phyloP scores from a whole-genome alignment of 768 basidiomycete genomes.

The Peribolospora baueri region DNA sequence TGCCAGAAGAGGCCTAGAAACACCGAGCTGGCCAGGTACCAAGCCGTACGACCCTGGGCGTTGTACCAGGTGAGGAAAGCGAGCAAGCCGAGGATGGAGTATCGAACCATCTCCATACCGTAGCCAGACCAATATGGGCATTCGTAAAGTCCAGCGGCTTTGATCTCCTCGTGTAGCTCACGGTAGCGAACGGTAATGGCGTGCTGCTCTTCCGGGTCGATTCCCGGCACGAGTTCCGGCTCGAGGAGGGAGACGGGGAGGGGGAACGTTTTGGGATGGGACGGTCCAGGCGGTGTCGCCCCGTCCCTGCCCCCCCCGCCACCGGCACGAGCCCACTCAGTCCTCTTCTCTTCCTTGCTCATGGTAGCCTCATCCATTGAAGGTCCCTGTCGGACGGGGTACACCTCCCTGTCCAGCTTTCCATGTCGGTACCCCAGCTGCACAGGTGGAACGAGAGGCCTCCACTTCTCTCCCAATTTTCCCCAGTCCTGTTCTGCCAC shows the following conservation, averaged over 20 bases:
- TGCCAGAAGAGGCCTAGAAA: slow-evolving; percentile 82
- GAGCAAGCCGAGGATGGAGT: slow-evolving; percentile 34
- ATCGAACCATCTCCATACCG: slow-evolving; percentile 66
- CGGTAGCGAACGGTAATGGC: slow-evolving; percentile 37
- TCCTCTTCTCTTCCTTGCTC: slow-evolving; percentile 19
- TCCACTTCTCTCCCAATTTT: slow-evolving; percentile 32
- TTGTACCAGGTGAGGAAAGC: slow-evolving; percentile 36
- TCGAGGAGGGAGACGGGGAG: slow-evolving; percentile 6
- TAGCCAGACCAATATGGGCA: slow-evolving; percentile 57
- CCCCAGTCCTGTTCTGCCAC: slow-evolving; percentile 21
- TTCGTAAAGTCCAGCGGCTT: slow-evolving; percentile 57
- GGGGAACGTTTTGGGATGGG: slow-evolving; percentile 15
- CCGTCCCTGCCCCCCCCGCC: not conserved
- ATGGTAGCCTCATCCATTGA: slow-evolving; percentile 32
- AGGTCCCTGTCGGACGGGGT: slow-evolving; percentile 18
- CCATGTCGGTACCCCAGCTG: slow-evolving; percentile 46
- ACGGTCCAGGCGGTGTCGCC: not conserved
- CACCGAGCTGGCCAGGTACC: slow-evolving; percentile 50
- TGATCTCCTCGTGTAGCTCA: slow-evolving; percentile 45
- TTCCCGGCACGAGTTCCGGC: not conserved
- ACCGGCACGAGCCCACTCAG: not conserved
- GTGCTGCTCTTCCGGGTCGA: slow-evolving; percentile 11
- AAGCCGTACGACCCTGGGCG: slow-evolving; percentile 20
- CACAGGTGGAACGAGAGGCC: slow-evolving; percentile 62
- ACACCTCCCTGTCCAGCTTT: slow-evolving; percentile 21